Conservation (phyloP, 1,139 yeast genomes). For the Yamadazyma dendronema region DNA sequence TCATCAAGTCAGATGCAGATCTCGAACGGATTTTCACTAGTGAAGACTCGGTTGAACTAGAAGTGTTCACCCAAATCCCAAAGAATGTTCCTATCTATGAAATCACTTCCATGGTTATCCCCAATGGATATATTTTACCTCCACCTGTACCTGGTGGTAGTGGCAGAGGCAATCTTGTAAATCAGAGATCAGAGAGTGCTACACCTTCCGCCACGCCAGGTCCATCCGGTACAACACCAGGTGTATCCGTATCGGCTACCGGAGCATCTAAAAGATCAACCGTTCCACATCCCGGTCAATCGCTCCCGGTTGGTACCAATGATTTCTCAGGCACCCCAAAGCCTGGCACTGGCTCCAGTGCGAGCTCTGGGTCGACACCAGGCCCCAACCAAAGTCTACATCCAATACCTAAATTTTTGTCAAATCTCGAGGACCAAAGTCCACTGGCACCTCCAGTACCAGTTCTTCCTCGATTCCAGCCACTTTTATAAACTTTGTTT, state of each 20-base stretch:
- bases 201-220: neutral
- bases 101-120: constrained; percentile 30
- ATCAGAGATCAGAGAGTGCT: constrained; percentile 5
- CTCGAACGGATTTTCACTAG: constrained; percentile 34
- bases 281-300: no score
- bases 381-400: no score
- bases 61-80: constrained; percentile 32
- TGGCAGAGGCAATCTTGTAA: constrained; percentile 9
- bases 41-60: constrained; percentile 32
- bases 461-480: constrained; percentile 37
- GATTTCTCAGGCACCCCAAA: neutral
- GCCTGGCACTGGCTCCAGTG: no score
- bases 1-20: constrained; percentile 33
- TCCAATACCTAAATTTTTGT: constrained; percentile 17
- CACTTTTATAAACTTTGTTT: constrained; percentile 30
- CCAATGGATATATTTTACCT: constrained; percentile 27
- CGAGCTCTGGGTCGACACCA: no score
- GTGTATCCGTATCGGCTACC: neutral
- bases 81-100: constrained; percentile 37
- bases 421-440: constrained; percentile 25
- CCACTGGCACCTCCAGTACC: constrained; percentile 26
- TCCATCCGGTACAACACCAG: neutral
- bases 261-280: no score
- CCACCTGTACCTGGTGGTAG: constrained; percentile 27
- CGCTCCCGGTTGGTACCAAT: neutral